These are phyloP conservation scores for Hanseniaspora uvarum DNA, from an alignment of 1,139 yeast species.

Conservation along the genomic window DNA sequence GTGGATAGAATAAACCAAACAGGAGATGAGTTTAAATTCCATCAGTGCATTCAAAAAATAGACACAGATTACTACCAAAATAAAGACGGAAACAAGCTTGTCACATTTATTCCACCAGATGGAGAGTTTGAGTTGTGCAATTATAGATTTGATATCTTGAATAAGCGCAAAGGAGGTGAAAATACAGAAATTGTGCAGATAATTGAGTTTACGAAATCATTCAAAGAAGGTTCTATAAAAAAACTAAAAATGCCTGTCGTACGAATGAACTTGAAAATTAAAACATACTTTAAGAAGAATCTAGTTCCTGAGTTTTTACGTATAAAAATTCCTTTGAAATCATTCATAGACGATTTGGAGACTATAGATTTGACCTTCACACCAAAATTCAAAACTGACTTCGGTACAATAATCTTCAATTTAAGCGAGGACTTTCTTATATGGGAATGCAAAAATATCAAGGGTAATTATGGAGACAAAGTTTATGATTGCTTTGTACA, in stretches of 20 bases:
- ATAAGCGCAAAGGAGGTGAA: slow-evolving; percentile 24
- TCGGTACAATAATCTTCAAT: slow-evolving; percentile 57
- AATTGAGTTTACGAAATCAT: slow-evolving; percentile 2
- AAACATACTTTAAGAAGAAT: slow-evolving; percentile 56
- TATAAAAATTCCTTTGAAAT: slow-evolving; percentile 47
- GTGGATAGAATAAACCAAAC: slow-evolving; percentile 39
- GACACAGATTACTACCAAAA: slow-evolving; percentile 25
- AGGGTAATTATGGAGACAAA: slow-evolving; percentile 40
- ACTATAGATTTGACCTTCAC: slow-evolving; percentile 39
- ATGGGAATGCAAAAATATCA: slow-evolving; percentile 51
- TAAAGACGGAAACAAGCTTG: slow-evolving; percentile 39
- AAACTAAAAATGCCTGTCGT: slow-evolving; percentile 26
- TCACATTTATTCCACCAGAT: slow-evolving; percentile 70
- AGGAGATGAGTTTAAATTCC: slow-evolving; percentile 48
- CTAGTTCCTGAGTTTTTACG: slow-evolving; percentile 50
- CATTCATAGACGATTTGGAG: slow-evolving; percentile 30
- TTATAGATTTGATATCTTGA: slow-evolving; percentile 30
- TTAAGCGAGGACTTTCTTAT: slow-evolving; percentile 51
- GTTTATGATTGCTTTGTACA: slow-evolving; percentile 54
- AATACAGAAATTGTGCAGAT: slow-evolving; percentile 36
- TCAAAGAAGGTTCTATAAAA: slow-evolving; percentile 25
- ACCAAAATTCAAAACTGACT: slow-evolving; percentile 55
- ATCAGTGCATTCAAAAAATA: slow-evolving; percentile 66
- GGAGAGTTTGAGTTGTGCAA: slow-evolving; percentile 57
- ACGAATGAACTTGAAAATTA: slow-evolving; percentile 30